Evolutionary conservation across 148 eudicot species (phyloP), one percentile per base, ranked within the genome.

Genomic region (Cornus suecica): DNA sequence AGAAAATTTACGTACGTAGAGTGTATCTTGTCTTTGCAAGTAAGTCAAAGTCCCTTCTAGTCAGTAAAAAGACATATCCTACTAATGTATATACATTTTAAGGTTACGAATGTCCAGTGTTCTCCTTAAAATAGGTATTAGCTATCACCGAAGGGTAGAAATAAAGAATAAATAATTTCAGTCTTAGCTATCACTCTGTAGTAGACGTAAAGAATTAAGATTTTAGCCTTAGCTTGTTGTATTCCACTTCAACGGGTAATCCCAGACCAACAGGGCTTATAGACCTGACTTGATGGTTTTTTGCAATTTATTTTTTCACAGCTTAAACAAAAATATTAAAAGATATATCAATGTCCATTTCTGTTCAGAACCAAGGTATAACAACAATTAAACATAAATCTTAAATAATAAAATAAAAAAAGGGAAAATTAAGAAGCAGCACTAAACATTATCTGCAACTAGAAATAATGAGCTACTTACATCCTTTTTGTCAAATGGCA

Each of bases 401-500:
- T 66, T 5, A 37, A 15, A 23, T 26, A 48, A 76, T n/a, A n/a
- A 76, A 76, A 61, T 51, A 23, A 72, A 20, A 62, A 16, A n/a
- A n/a, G n/a, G n/a, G 15, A 64, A 26, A 24, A 32, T 6, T 8
- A 56, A 10, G 13, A n/a, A 3, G 37, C 22, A 25, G 25, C 48
- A 48, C 48, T 13, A 42, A 27, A 27, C 25, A 41, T 51, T 26
- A 48, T 48, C 45, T 11, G 48, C 28, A 65, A 65, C 75, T 63
- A 64, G 42, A 8, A 28, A 58, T 23, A 27, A 62, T 66, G 26
- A 51, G 51, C 26, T 56, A 81, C 99, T 82, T 85, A 92, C 97
- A 85, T 92, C 99, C 82, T 87, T 92, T 76, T 87, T 95, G 88
- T 95, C 99, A 77, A 81, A 87, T 76, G 99, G 99, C 85, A 82